Evolutionary conservation across 2,329 filamentous ascomycete genomes (phyloP).

Genomic region (Pseudogymnoascus sp.): DNA sequence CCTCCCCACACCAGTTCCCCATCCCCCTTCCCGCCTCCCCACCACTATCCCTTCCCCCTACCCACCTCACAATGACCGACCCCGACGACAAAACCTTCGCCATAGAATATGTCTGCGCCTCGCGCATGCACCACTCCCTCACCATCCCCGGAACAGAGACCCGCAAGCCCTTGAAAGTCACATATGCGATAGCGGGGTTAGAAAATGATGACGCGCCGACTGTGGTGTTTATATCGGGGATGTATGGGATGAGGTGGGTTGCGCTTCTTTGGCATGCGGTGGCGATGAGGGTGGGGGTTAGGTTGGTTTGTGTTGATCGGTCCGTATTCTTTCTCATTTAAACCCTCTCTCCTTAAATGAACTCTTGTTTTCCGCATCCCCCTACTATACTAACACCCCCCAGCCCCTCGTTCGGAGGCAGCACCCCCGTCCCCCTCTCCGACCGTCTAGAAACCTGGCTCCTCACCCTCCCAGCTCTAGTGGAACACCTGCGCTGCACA

Average conservation of each 20-base stretch:
- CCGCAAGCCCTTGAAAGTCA: conserved; percentile 21
- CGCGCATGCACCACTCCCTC: conserved; percentile 21
- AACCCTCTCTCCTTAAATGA: too few species aligned
- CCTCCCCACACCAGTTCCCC: too few species aligned
- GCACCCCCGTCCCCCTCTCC: conserved; percentile 32
- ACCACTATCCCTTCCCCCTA: background rate
- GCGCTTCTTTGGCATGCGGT: conserved; percentile 27
- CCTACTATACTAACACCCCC: background rate
- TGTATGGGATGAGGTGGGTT: conserved; percentile 32
- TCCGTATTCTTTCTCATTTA: conserved; percentile 18
- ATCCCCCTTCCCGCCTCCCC: background rate
- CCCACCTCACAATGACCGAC: too few species aligned
- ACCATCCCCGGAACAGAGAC: conserved; percentile 20
- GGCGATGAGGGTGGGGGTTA: conserved; percentile 27
- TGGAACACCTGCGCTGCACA: conserved; percentile 30
- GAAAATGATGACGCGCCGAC: conserved; percentile 23
- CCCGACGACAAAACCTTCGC: background rate
- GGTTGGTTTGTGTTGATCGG: conserved; percentile 34
- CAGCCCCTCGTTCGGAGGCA: conserved; percentile 39
- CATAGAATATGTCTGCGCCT: background rate
- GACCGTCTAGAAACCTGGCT: conserved; percentile 34
- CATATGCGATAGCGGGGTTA: conserved; percentile 23
- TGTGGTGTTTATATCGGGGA: conserved; percentile 33
- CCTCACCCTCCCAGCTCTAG: conserved; percentile 35
- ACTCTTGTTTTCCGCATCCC: too few species aligned